These are phyloP conservation scores for Trichophyton simii DNA, from an alignment of 2,329 filamentous ascomycete genomes.

Conservation along the genomic window DNA sequence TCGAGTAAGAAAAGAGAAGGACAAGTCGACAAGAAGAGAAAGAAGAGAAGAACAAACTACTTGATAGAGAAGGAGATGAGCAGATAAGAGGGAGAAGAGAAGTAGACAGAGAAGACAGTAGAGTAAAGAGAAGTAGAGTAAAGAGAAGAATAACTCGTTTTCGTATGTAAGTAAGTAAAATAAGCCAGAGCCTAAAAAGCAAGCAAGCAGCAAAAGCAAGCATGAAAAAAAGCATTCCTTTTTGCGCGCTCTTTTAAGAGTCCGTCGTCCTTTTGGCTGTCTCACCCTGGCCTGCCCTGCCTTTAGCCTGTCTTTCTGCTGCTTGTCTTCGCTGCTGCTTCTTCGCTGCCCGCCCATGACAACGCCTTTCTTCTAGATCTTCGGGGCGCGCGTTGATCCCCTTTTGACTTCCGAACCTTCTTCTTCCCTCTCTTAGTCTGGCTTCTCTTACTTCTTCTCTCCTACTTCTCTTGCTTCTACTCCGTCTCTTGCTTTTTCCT, in stretches of 20 bases:
- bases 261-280: too few relatives aligned
- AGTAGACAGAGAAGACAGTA: not conserved
- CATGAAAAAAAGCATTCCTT: too few relatives aligned
- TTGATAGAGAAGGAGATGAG: not conserved
- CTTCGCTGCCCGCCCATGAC: slow-evolving; percentile 4
- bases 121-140: not conserved
- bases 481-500: not conserved
- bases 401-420: slow-evolving; percentile 8
- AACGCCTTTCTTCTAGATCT: slow-evolving; percentile 13
- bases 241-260: too few relatives aligned
- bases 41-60: not conserved
- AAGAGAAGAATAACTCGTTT: not conserved
- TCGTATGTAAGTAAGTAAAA: not conserved
- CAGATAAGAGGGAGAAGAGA: not conserved
- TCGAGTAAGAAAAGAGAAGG: not conserved
- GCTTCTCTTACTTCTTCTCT: too few relatives aligned
- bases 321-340: too few relatives aligned
- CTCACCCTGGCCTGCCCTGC: too few relatives aligned
- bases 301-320: not conserved
- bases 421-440: slow-evolving; percentile 9
- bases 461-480: not conserved
- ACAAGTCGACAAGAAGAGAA: not conserved
- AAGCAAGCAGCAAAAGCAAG: too few relatives aligned
- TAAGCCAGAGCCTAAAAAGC: too few relatives aligned
- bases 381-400: slow-evolving; percentile 14